A percentile compares a stretch with the other conserved stretches of the same genome.
phyloP scores from a whole-genome alignment of 352 stramenopile species.

The Aphanomyces stellatus region DNA sequence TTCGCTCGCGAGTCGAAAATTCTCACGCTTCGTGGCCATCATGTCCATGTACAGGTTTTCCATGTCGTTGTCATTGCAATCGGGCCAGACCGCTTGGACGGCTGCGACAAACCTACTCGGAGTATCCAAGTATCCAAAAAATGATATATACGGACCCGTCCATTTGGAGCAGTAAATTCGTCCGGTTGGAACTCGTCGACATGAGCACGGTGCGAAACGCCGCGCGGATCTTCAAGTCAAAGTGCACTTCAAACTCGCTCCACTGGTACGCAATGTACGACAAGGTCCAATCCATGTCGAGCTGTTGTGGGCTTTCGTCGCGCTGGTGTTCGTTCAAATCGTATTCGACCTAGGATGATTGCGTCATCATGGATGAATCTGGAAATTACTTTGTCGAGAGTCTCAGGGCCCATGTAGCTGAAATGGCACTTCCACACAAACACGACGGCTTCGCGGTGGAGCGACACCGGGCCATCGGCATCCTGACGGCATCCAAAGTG shows the following conservation, averaged over 20 bases:
- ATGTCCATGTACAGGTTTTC: constrained; percentile 20
- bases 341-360: neutral
- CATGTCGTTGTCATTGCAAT: neutral
- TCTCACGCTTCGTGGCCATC: constrained; percentile 17
- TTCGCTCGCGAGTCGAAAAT: constrained; percentile 12
- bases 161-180: constrained; percentile 20
- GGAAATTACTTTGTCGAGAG: neutral
- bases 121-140: neutral
- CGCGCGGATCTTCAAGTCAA: neutral
- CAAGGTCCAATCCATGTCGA: constrained; percentile 16
- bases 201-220: constrained; percentile 6
- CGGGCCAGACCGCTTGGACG: neutral
- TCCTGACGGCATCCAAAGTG: neutral
- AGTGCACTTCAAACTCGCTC: neutral
- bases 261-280: constrained; percentile 1
- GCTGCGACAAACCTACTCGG: constrained; percentile 7
- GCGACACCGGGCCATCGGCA: constrained; percentile 1
- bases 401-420: constrained; percentile 8
- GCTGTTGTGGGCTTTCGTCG: neutral
- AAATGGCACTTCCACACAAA: constrained; percentile 18
- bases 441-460: neutral
- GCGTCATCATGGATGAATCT: neutral
- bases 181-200: neutral
- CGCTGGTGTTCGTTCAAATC: constrained; percentile 1
- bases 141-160: constrained; percentile 4